phyloP scores from a whole-genome alignment of 2,329 filamentous ascomycete species.

The Pseudopithomyces chartarum region DNA sequence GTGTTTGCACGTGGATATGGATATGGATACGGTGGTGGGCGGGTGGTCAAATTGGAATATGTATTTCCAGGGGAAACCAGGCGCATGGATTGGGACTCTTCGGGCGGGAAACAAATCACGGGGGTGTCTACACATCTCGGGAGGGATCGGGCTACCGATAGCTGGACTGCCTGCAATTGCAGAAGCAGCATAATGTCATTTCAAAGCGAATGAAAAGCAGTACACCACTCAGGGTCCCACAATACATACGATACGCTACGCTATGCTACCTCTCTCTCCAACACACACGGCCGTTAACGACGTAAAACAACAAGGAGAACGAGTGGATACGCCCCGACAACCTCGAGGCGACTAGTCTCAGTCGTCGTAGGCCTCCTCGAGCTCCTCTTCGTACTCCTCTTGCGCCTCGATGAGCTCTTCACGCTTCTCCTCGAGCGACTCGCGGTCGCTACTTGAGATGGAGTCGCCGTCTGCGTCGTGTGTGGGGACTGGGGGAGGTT shows the following conservation, averaged over 20 bases:
- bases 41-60: too few relatives aligned
- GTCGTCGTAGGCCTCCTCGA: constrained; percentile 40
- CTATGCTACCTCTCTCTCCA: constrained; percentile 11
- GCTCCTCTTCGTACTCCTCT: constrained; percentile 57
- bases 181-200: neutral
- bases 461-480: constrained; percentile 50
- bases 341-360: constrained; percentile 15
- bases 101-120: too few relatives aligned
- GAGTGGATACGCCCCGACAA: constrained; percentile 2
- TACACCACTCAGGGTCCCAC: neutral
- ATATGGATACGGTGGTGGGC: neutral
- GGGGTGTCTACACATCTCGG: too few relatives aligned
- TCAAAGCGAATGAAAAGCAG: constrained; percentile 13
- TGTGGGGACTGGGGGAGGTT: constrained; percentile 43
- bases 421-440: constrained; percentile 56
- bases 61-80: too few relatives aligned
- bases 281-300: neutral
- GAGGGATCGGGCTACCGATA: too few relatives aligned
- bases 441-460: constrained; percentile 44
- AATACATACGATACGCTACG: constrained; percentile 17
- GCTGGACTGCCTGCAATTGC: neutral
- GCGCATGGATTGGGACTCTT: too few relatives aligned
- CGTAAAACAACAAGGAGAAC: neutral
- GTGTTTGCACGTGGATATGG: neutral
- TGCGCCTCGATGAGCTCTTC: constrained; percentile 60